Percentiles rank a stretch among this genome's conserved stretches.
Conservation (phyloP, 768 basidiomycete genomes). For the Chlorophyllum brunneum region DNA sequence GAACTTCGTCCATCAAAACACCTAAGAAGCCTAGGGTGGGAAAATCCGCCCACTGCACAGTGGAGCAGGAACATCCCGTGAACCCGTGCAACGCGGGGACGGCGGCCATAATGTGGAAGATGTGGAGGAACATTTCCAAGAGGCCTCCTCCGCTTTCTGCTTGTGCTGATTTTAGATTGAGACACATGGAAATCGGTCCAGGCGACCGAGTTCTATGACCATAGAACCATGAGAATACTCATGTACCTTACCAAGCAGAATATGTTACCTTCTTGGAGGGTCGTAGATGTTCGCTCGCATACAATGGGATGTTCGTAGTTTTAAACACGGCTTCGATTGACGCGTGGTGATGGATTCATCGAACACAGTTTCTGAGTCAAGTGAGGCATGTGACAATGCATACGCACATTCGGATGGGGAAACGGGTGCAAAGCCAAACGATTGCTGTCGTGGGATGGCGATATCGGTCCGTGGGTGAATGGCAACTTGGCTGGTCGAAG, state of each 20-base stretch:
- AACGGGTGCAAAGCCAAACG: too few relatives aligned
- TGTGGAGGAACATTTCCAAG: not conserved
- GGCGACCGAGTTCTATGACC: not conserved
- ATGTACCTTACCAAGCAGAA: too few relatives aligned
- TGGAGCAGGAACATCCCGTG: slow-evolving; percentile 1
- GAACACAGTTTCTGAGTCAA: too few relatives aligned
- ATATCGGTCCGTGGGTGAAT: not conserved
- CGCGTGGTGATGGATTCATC: too few relatives aligned
- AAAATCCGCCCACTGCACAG: not conserved
- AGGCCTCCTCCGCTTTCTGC: not conserved
- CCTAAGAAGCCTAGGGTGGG: slow-evolving; percentile 1
- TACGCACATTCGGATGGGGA: too few relatives aligned
- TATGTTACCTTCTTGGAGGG: too few relatives aligned
- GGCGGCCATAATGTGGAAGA: slow-evolving; percentile 5
- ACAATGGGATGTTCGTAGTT: too few relatives aligned
- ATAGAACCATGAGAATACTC: too few relatives aligned
- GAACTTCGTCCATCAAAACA: too few relatives aligned
- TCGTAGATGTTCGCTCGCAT: too few relatives aligned
- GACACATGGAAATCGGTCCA: not conserved
- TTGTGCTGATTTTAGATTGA: slow-evolving; percentile 2
- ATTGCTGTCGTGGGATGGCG: not conserved
- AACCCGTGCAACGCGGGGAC: slow-evolving; percentile 3
- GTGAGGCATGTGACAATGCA: too few relatives aligned
- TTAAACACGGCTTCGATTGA: too few relatives aligned
- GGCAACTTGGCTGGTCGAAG: not conserved